Base-by-base conservation (phyloP, 768 basidiomycete species). In the Suillus alpinus region DNA sequence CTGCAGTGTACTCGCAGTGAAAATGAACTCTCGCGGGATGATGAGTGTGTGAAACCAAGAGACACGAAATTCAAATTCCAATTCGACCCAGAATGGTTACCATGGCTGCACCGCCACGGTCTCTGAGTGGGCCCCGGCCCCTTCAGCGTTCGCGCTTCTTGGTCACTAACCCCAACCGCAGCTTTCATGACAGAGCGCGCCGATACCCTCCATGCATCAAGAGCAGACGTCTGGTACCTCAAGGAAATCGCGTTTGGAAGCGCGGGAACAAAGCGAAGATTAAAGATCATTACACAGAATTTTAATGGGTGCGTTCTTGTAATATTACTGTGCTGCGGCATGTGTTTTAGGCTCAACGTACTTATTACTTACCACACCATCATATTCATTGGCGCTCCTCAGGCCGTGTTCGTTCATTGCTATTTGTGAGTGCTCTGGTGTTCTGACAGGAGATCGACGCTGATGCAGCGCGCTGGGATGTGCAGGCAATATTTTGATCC, bases 341-440 rank as follows among this genome's bases (percentile, higher is more conserved):
- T 37, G 31, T 41, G 59, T 7, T 12, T 13, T 9, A 16, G 9
- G n/a, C 43, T 47, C 53, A 51, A 58, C 12, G 14, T 26, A 44
- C 43, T 44, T 13, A 44, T 23, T 13, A 26, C 26, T 26, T 26
- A 26, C 26, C 26, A 16, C 6, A 12, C 32, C 31, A 16, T 10
- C 5, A 32, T n/a, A 34, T 26, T 36, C 9, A 44, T 14, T 57
- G 26, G 23, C 26, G 18, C 37, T 18, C n/a, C 2, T 8, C 69
- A 95, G 94, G 9, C 93, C 94, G 9, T 95, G 94, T 69, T 94
- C 92, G 0, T 91, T 95, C 65, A 92, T 95, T 66, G 94, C 93
- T 31, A 90, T 94, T 61, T 94, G 92, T 91, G 68, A 66, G 83
- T 71, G 3, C 13, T 14, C 20, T 31, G 20, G 23, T 32, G n/a